A percentile compares a stretch with the other conserved stretches of the same genome.
These are phyloP conservation scores for Cyberlindnera xylosilytica DNA, from an alignment of 805 yeast species.

Conservation along the genomic window DNA sequence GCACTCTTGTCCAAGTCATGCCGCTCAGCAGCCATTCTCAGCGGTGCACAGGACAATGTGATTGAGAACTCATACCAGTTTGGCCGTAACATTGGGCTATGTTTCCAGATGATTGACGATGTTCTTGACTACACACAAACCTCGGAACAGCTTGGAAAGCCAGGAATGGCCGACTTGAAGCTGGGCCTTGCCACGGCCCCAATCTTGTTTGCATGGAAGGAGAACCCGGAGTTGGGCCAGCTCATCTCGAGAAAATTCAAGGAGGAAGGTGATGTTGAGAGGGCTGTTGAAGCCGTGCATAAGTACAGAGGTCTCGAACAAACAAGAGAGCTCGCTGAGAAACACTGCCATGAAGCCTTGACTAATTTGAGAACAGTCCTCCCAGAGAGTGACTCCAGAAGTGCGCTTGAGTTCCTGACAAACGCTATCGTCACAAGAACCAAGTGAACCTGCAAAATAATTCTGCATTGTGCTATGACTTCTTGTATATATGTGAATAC, in stretches of 20 bases:
- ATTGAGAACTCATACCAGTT: slow-evolving; percentile 86
- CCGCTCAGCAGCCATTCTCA: slow-evolving; percentile 87
- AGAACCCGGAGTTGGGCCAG: slow-evolving; percentile 79
- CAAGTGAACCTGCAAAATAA: slow-evolving; percentile 38
- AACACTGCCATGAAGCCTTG: slow-evolving; percentile 75
- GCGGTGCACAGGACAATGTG: slow-evolving; percentile 74
- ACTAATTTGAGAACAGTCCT: slow-evolving; percentile 58
- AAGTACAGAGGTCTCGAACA: slow-evolving; percentile 70
- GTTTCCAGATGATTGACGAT: slow-evolving; percentile 96
- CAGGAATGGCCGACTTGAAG: slow-evolving; percentile 92
- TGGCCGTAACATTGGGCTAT: slow-evolving; percentile 90
- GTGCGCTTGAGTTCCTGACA: slow-evolving; percentile 83
- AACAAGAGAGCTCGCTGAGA: slow-evolving; percentile 73
- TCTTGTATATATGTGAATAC: background rate
- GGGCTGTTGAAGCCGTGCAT: slow-evolving; percentile 72
- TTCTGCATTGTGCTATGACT: background rate
- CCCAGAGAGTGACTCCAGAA: slow-evolving; percentile 87
- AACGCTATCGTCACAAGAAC: slow-evolving; percentile 78
- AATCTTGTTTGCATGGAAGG: slow-evolving; percentile 89
- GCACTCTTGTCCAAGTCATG: slow-evolving; percentile 91
- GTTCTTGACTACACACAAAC: slow-evolving; percentile 93
- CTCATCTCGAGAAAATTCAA: slow-evolving; percentile 81
- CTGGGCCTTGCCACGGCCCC: slow-evolving; percentile 98
- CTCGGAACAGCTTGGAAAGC: slow-evolving; percentile 83
- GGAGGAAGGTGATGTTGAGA: slow-evolving; percentile 77